A percentile compares a stretch with the other conserved stretches of the same genome.
phyloP scores from a whole-genome alignment of 805 yeast species.

The Starmerella powellii region DNA sequence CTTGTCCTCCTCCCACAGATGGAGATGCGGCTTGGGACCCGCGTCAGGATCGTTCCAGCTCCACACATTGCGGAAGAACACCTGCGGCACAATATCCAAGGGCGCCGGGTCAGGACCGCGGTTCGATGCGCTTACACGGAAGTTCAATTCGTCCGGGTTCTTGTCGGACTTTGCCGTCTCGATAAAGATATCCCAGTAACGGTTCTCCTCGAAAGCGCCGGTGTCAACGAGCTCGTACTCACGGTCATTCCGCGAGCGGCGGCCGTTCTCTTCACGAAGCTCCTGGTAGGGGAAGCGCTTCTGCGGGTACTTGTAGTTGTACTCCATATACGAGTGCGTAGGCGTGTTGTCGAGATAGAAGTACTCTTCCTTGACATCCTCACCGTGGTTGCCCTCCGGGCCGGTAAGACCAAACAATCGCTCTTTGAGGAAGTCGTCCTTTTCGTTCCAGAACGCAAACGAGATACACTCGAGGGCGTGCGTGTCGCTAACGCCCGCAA shows the following conservation, averaged over 20 bases:
- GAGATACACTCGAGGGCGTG: slow-evolving; percentile 64
- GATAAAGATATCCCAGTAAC: slow-evolving; percentile 76
- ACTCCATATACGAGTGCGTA: slow-evolving; percentile 84
- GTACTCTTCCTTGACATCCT: slow-evolving; percentile 60
- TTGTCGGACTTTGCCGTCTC: slow-evolving; percentile 82
- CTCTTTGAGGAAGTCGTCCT: slow-evolving; percentile 75
- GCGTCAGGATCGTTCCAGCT: slow-evolving; percentile 49
- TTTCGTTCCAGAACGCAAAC: slow-evolving; percentile 86
- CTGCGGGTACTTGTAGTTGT: slow-evolving; percentile 86
- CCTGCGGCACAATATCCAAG: slow-evolving; percentile 71
- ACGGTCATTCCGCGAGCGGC: slow-evolving; percentile 50
- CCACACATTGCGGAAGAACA: slow-evolving; percentile 83
- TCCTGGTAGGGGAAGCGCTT: slow-evolving; percentile 68
- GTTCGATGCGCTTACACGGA: slow-evolving; percentile 79
- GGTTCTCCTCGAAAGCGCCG: slow-evolving; percentile 46
- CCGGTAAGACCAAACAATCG: slow-evolving; percentile 81
- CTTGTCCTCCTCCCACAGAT: slow-evolving; percentile 34
- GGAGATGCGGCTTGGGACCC: slow-evolving; percentile 22
- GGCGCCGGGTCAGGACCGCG: slow-evolving; percentile 79
- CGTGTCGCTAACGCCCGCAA: slow-evolving; percentile 79
- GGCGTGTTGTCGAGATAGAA: slow-evolving; percentile 87
- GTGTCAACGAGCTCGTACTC: slow-evolving; percentile 83
- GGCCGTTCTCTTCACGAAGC: slow-evolving; percentile 52
- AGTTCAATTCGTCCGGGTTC: slow-evolving; percentile 66
- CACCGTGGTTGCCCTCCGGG: slow-evolving; percentile 92